Base-by-base conservation (phyloP, 2,329 filamentous ascomycete genomes). In the Diplodia scrobiculata region DNA sequence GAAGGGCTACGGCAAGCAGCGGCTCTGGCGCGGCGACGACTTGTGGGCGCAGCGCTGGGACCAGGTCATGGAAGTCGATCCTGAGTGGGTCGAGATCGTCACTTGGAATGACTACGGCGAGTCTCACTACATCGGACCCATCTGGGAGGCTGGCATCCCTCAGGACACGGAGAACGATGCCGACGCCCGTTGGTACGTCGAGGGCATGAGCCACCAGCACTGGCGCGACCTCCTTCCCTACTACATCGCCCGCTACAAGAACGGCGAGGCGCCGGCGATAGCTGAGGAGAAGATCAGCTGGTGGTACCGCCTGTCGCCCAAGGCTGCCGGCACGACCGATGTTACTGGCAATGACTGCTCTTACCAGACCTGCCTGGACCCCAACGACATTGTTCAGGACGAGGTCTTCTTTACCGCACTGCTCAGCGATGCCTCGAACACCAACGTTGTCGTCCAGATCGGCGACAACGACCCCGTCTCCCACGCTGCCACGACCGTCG, bases 41-140 rank as follows among this genome's bases (percentile, higher is more conserved):
- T 74, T 89, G 13, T 89, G 87, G 86, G 82, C 80, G 68, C 78
- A 85, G 64, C 82, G 72, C 36, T 74, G 72, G 72, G 55, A 71
- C 25, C 68, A 73, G 55, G 60, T 63, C 65, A 19, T 65, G 10
- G 47, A 67, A 5, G 38, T 68, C 58, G 14, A 59, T 27, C 84
- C 86, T 17, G 77, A 82, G 27, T 83, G 82, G 54, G 80, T 86
- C 5, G 79, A 83, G 67, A 83, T 86, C 51, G 81, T 86, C 53
- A 84, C 83, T 19, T 87, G 84, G 84, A 87, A 87, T 69, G 85
- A 86, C 70, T 85, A 82, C 68, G 85, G 85, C 38, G 85, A 87
- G 72, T 83, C 84, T 1, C 84, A 86, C 69, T 85, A 86, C 69
- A 77, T 71, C 19, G 82, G 81, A 0, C 81, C 84, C 3, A 71